phyloP scores from a whole-genome alignment of 2,329 filamentous ascomycete genomes.

The Aspergillus awamori region DNA sequence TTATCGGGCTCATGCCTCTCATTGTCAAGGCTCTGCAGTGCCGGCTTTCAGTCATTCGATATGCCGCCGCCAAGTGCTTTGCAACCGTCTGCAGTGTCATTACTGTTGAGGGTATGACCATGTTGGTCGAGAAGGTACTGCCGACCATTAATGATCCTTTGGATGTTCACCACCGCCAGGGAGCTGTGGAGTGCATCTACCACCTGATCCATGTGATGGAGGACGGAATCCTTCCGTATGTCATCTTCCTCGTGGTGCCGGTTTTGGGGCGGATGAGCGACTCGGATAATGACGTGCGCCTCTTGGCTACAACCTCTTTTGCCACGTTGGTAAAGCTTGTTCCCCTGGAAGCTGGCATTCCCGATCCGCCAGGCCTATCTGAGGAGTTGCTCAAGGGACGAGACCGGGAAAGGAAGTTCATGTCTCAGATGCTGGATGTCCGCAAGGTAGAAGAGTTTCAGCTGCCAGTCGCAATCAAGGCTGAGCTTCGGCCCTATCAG shows the following conservation, averaged over 20 bases:
- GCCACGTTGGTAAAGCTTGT: constrained; percentile 96
- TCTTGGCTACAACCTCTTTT: constrained; percentile 95
- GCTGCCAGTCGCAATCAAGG: constrained; percentile 96
- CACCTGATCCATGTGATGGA: constrained; percentile 99
- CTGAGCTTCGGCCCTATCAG: constrained; percentile 92
- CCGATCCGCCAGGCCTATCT: constrained; percentile 90
- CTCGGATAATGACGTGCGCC: constrained; percentile 90
- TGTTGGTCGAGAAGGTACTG: constrained; percentile 87
- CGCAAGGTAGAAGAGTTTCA: constrained; percentile 95
- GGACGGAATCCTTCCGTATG: constrained; percentile 91
- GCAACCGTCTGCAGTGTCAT: constrained; percentile 98
- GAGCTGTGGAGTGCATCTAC: constrained; percentile 92
- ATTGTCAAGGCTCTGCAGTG: constrained; percentile 88
- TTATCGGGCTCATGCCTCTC: constrained; percentile 80
- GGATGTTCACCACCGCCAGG: constrained; percentile 86
- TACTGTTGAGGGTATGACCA: constrained; percentile 91
- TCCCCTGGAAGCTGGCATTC: constrained; percentile 93
- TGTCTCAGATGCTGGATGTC: constrained; percentile 90
- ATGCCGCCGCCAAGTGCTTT: constrained; percentile 95
- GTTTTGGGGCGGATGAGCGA: constrained; percentile 98
- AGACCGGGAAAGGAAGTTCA: constrained; percentile 94
- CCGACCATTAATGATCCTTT: constrained; percentile 89
- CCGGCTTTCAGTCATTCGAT: constrained; percentile 86
- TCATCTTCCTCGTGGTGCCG: constrained; percentile 97
- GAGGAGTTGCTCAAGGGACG: constrained; percentile 84